Evolutionary conservation across 345 rosid species (phyloP), one percentile per base, ranked within the genome.

Genomic region (Salix brachista): DNA sequence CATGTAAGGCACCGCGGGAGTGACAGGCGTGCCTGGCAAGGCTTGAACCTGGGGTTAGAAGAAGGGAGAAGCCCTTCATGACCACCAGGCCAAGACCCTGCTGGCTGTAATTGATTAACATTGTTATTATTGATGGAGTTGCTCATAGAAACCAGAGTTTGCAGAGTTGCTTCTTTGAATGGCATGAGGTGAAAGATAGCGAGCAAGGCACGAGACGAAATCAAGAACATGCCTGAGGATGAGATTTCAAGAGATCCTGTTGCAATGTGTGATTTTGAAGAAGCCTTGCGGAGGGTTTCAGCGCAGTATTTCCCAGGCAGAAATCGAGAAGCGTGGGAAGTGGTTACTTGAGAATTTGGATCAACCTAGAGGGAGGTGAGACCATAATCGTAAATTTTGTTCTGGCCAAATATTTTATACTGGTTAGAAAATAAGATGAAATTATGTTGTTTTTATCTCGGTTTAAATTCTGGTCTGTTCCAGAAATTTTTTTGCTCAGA

Each of bases 121-220:
- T 30, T 75, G n/a, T 44, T 14, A 56, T 18, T 37, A 90, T 92
- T 8, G 98, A 96, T 75, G 97, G 89, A 30, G 99, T 92, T 81
- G 95, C 99, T 71, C 87, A 88, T 50, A 85, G 90, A 79, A 75
- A 94, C 99, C 2, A 96, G 90, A 46, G 97, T 96, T 75, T 96
- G 98, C 65, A 90, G 99, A 18, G 98, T 91, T 73, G 98, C 98
- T 66, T 96, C 99, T 58, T 85, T 96, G 86, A 94, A 96, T 71
- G 98, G 99, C 65, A 96, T 96, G 99, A 92, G 99, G 86, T 97
- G 98, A 60, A 96, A 96, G 84, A 94, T 96, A 83, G 97, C 98
- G 0, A 97, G 99, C 41, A 94, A 96, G 86, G 92, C 98, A 0
- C 86, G 98, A 26, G 99, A 96, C 25, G 98, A 96, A 89, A 96